phyloP scores from a whole-genome alignment of 1,284 basidiomycete species.

The Pseudozyma tsukubaensis region DNA sequence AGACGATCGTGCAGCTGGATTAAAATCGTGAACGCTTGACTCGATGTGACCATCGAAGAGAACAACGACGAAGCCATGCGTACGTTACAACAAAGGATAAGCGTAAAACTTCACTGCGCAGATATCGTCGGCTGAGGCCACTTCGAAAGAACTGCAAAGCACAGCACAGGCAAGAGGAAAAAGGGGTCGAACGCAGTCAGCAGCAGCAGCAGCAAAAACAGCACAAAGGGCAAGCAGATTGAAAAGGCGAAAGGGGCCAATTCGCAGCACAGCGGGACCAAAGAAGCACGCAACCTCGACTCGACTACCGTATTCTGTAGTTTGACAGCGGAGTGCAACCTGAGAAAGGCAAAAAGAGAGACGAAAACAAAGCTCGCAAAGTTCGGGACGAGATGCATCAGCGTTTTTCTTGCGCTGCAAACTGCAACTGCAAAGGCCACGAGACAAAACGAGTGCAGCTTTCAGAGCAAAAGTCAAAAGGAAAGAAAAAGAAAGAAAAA shows the following conservation, averaged over 20 bases:
- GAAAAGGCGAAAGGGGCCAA: no score
- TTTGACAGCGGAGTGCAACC: slow-evolving; percentile 3
- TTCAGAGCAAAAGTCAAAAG: not conserved
- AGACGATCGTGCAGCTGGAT: no score
- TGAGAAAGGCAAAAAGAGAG: slow-evolving; percentile 5
- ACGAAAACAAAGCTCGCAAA: not conserved
- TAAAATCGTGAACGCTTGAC: no score
- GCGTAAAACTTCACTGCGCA: no score
- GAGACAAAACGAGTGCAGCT: not conserved
- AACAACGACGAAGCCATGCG: no score
- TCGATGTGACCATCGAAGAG: no score
- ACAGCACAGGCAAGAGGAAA: not conserved
- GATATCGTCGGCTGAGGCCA: no score
- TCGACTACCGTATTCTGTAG: no score
- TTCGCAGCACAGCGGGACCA: not conserved
- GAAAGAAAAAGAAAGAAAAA: not conserved
- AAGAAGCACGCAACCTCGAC: no score
- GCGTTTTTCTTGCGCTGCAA: not conserved
- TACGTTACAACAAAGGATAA: no score
- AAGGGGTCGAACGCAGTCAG: not conserved
- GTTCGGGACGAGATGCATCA: not conserved
- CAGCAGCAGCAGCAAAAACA: not conserved
- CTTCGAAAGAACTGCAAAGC: not conserved
- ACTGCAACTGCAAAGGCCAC: not conserved
- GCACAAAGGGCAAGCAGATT: not conserved